phyloP scores from a whole-genome alignment of 1,139 yeast genomes.

The Geotrichum histeridarum region DNA sequence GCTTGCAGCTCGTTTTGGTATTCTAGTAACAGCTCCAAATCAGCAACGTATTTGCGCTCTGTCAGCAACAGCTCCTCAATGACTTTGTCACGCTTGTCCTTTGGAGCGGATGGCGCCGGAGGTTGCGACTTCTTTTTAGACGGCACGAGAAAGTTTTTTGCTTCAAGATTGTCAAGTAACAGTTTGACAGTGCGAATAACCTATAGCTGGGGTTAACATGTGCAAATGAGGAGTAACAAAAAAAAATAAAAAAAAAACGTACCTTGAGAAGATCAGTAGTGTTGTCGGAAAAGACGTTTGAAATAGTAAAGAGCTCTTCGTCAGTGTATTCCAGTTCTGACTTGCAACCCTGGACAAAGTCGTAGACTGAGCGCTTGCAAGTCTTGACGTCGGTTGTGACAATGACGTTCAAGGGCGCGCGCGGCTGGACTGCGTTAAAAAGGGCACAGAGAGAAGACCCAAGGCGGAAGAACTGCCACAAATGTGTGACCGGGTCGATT shows the following conservation, averaged over 20 bases:
- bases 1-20: conserved; percentile 65
- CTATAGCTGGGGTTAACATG: conserved; percentile 11
- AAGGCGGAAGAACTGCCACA: conserved; percentile 83
- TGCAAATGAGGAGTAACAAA: not conserved
- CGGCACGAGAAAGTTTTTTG: conserved; percentile 23
- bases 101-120: conserved; percentile 19
- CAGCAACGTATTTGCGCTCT: conserved; percentile 88
- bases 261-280: conserved; percentile 68
- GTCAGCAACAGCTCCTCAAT: conserved; percentile 79
- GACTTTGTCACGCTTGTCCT: conserved; percentile 56
- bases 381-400: conserved; percentile 58
- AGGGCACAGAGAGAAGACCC: conserved; percentile 89
- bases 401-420: conserved; percentile 38
- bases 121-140: conserved; percentile 6
- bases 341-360: conserved; percentile 83
- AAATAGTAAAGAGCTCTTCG: conserved; percentile 80
- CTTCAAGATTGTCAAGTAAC: conserved; percentile 45
- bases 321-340: conserved; percentile 68
- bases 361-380: conserved; percentile 86
- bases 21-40: conserved; percentile 63
- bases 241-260: conserved; percentile 4
- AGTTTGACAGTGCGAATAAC: conserved; percentile 66
- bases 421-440: conserved; percentile 53
- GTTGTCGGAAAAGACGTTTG: conserved; percentile 79
- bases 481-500: conserved; percentile 84